Percentiles rank a stretch among this genome's conserved stretches.
Evolutionary conservation across 2,329 filamentous ascomycete species (phyloP).

Genomic region (Thelonectria olida): DNA sequence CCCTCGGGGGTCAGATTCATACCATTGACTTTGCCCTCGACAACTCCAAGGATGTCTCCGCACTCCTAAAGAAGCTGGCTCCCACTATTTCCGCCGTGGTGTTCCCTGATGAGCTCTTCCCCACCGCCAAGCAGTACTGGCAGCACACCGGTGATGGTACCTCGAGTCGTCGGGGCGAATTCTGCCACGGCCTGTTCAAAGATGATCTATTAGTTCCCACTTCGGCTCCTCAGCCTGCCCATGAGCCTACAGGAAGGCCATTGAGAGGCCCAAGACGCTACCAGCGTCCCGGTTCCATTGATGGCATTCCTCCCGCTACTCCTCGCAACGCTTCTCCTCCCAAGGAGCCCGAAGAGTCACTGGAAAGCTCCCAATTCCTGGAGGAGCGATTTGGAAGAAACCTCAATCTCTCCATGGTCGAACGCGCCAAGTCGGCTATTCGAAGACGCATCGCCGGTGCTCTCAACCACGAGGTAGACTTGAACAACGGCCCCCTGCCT

Average conservation of each 20-base stretch:
- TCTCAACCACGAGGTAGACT: slow-evolving; percentile 75
- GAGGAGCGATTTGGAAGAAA: slow-evolving; percentile 96
- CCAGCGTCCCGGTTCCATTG: slow-evolving; percentile 64
- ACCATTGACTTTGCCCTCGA: slow-evolving; percentile 73
- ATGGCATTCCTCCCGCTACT: slow-evolving; percentile 26
- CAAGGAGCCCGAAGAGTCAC: slow-evolving; percentile 48
- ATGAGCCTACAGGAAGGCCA: slow-evolving; percentile 43
- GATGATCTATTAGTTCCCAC: slow-evolving; percentile 66
- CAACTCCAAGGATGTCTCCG: slow-evolving; percentile 58
- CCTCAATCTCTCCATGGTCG: slow-evolving; percentile 79
- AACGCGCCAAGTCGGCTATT: slow-evolving; percentile 86
- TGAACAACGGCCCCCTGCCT: slow-evolving; percentile 35
- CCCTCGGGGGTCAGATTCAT: slow-evolving; percentile 58
- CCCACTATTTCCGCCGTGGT: slow-evolving; percentile 76
- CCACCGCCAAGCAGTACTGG: slow-evolving; percentile 93
- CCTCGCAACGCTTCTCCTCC: slow-evolving; percentile 28
- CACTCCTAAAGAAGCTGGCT: slow-evolving; percentile 62
- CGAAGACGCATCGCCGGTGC: slow-evolving; percentile 88
- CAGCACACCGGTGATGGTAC: slow-evolving; percentile 94
- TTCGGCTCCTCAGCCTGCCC: slow-evolving; percentile 37
- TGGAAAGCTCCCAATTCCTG: slow-evolving; percentile 82
- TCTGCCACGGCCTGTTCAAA: slow-evolving; percentile 79
- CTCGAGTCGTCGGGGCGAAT: slow-evolving; percentile 90
- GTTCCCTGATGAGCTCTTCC: slow-evolving; percentile 72
- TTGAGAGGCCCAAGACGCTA: slow-evolving; percentile 83